Conservation (phyloP, 2,329 filamentous ascomycete species). For the Aspergillus amoenus region DNA sequence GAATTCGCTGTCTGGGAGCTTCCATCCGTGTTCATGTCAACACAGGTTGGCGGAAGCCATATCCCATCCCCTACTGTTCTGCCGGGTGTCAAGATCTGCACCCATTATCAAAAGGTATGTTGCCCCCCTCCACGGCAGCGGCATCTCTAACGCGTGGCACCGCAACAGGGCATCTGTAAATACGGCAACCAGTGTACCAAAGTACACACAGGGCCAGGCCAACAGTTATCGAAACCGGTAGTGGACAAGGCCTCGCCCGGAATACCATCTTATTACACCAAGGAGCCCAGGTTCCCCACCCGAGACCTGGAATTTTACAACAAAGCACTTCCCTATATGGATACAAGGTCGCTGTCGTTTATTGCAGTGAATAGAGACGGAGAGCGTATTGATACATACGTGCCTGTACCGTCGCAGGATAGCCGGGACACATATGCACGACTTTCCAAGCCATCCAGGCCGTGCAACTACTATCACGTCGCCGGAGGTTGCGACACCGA, state of each 20-base stretch:
- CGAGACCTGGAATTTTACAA: slow-evolving; percentile 24
- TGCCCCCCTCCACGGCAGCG: too few species aligned
- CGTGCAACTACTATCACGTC: slow-evolving; percentile 53
- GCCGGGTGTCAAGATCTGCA: slow-evolving; percentile 26
- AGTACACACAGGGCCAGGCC: slow-evolving; percentile 29
- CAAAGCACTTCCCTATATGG: slow-evolving; percentile 18
- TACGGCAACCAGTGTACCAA: slow-evolving; percentile 33
- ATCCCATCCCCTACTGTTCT: slow-evolving; percentile 2
- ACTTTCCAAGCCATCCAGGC: slow-evolving; percentile 41
- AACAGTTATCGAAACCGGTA: slow-evolving; percentile 23
- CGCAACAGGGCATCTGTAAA: slow-evolving; percentile 32
- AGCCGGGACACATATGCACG: slow-evolving; percentile 43
- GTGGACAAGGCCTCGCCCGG: slow-evolving; percentile 17
- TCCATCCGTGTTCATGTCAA: slow-evolving; percentile 53
- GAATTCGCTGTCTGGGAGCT: slow-evolving; percentile 54
- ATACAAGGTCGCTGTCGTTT: slow-evolving; percentile 20
- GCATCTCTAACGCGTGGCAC: not conserved
- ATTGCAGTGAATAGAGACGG: slow-evolving; percentile 50
- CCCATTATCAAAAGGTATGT: slow-evolving; percentile 34
- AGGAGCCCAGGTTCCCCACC: slow-evolving; percentile 11
- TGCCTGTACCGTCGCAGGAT: slow-evolving; percentile 35
- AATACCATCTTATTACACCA: slow-evolving; percentile 2
- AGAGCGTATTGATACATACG: slow-evolving; percentile 49
- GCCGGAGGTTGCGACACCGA: slow-evolving; percentile 38
- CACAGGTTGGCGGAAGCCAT: slow-evolving; percentile 27